Evolutionary conservation across 257 asterid species (phyloP), one percentile per base, ranked within the genome.

Genomic region (Echium plantagineum): DNA sequence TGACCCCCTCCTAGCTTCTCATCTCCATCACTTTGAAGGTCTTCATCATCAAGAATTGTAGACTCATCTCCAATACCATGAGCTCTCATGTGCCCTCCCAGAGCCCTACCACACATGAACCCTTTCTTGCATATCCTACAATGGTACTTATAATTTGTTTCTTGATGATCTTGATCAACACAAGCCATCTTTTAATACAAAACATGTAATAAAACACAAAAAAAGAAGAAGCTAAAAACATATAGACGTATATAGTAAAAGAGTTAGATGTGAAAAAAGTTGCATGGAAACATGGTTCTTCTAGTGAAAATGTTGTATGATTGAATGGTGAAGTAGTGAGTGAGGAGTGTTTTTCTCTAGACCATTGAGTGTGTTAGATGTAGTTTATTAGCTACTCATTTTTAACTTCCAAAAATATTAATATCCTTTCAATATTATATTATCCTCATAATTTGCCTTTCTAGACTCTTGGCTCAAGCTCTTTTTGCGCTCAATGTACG

Each of bases 71-170:
- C 91, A 15, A 83, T 83, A 0, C 94, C 97, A 60, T 91, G 98
- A 51, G 98, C 96, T 64, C 98, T 77, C 98, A 91, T 91, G 71
- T 88, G 97, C 49, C 95, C 95, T 19, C 97, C 97, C 30, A 91
- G 85, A 30, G 94, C 98, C 54, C 97, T 64, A 13, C 98, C 97
- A 61, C 97, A 91, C 90, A 89, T 80, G 61, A 91, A 91, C 5
- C 94, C 98, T 71, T 86, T 91, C 82, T 86, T 91, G 72, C 98
- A 91, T 58, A 88, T 89, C 68, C 87, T 75, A 64, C 97, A 91
- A 67, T 84, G 83, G 66, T 91, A 89, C 73, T 88, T 88, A 57
- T 82, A 89, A 21, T 17, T 65, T 4, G 89, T 87, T 18, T 64
- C 85, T 51, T 71, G 81, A n/a, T n/a, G n/a, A 4, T 75, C 94